phyloP scores from a whole-genome alignment of 345 rosid genomes.

The Brassica juncea region DNA sequence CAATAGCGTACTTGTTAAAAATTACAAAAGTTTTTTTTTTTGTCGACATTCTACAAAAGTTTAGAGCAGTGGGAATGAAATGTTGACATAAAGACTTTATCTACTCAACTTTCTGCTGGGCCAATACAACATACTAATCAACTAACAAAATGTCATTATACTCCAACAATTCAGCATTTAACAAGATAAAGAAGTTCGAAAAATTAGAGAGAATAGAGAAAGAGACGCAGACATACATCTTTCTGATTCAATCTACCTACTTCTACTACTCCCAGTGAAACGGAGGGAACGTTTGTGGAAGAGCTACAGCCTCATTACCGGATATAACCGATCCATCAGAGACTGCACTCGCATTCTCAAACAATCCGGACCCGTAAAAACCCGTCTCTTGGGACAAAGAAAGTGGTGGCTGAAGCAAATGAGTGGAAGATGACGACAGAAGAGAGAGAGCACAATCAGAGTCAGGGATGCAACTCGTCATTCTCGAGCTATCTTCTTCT shows the following conservation, averaged over 20 bases:
- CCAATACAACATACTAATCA: constrained; percentile 20
- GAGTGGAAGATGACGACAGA: constrained; percentile 58
- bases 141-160: neutral
- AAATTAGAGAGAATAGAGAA: constrained; percentile 13
- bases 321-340: constrained; percentile 39
- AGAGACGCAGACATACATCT: neutral
- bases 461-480: constrained; percentile 47
- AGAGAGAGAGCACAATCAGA: constrained; percentile 94
- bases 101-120: neutral
- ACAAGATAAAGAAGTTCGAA: constrained; percentile 10
- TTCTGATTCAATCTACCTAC: constrained; percentile 30
- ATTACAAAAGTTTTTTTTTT: neutral
- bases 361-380: constrained; percentile 44
- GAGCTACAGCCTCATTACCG: constrained; percentile 43
- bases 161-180: constrained; percentile 15
- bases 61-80: no score
- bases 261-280: constrained; percentile 56
- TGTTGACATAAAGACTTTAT: no score
- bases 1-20: neutral
- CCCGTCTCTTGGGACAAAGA: constrained; percentile 39
- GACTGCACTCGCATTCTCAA: constrained; percentile 40
- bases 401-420: constrained; percentile 39
- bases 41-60: no score
- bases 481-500: constrained; percentile 40
- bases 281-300: constrained; percentile 49